phyloP scores from a whole-genome alignment of 2,329 filamentous ascomycete species.

The Penicillium sp. region DNA sequence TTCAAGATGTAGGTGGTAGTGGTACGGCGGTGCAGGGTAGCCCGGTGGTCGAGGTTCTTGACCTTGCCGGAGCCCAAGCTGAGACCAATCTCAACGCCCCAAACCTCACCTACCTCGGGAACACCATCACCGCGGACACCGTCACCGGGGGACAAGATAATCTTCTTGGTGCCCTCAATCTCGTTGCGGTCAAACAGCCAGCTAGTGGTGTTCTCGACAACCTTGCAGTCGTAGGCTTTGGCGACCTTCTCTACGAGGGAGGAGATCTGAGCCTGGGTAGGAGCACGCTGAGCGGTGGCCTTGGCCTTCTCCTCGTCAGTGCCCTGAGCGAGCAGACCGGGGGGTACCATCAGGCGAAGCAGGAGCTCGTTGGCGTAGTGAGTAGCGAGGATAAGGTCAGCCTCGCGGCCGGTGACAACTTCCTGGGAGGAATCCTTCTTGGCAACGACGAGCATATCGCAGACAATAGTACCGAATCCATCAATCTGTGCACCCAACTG shows the following conservation, averaged over 20 bases:
- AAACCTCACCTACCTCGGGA: constrained; percentile 88
- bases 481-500: constrained; percentile 99
- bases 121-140: constrained; percentile 87
- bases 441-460: constrained; percentile 81
- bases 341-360: constrained; percentile 84
- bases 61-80: constrained; percentile 91
- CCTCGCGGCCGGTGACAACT: constrained; percentile 71
- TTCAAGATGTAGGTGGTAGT: constrained; percentile 90
- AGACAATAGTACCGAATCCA: constrained; percentile 94
- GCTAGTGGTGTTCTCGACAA: constrained; percentile 97
- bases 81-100: constrained; percentile 96
- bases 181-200: constrained; percentile 97
- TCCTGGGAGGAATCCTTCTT: constrained; percentile 62
- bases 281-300: constrained; percentile 77
- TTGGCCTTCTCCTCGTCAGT: constrained; percentile 96
- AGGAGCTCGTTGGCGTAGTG: constrained; percentile 96
- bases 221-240: constrained; percentile 84
- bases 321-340: constrained; percentile 78
- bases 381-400: constrained; percentile 86
- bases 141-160: constrained; percentile 79
- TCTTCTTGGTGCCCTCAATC: constrained; percentile 98
- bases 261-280: constrained; percentile 84
- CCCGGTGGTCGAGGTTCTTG: constrained; percentile 83
- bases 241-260: constrained; percentile 86
- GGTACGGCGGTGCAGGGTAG: constrained; percentile 92